Evolutionary conservation across 148 eudicot species (phyloP).

Genomic region (Selenicereus undatus): DNA sequence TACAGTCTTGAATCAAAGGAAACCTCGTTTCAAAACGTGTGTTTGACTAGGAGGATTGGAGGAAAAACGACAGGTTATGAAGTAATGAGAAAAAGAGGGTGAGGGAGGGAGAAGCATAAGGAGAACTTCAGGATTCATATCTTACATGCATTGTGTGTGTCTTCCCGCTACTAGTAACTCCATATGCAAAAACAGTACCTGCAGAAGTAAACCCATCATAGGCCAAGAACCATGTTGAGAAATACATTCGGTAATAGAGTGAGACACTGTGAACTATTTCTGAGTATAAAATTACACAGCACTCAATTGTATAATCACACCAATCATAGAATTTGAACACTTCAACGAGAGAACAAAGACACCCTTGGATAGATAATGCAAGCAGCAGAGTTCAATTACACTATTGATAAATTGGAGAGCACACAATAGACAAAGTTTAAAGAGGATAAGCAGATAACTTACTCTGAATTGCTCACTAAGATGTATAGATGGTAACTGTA

Average conservation of each 20-base stretch:
- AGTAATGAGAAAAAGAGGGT: background rate
- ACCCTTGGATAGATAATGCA: background rate
- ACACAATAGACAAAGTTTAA: background rate
- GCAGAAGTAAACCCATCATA: constrained; percentile 23
- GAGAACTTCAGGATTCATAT: background rate
- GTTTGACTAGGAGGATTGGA: background rate
- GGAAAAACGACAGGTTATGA: background rate
- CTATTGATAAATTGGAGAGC: constrained; percentile 4
- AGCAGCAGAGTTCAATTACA: background rate
- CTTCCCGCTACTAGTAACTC: constrained; percentile 81
- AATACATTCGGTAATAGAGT: background rate
- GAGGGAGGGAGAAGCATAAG: background rate
- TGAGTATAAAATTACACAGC: background rate
- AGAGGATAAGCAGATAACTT: background rate
- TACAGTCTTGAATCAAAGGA: background rate
- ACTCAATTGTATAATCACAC: background rate
- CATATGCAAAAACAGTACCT: constrained; percentile 78
- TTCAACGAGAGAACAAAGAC: background rate
- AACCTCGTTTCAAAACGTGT: background rate
- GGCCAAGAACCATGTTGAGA: background rate
- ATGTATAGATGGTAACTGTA: background rate
- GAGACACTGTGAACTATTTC: background rate
- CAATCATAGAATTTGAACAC: background rate
- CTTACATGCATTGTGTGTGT: constrained; percentile 44
- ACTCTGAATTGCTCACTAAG: background rate